These are phyloP conservation scores for Trichopus zeylanicus DNA, from an alignment of 116 monocot genomes.

Conservation along the genomic window DNA sequence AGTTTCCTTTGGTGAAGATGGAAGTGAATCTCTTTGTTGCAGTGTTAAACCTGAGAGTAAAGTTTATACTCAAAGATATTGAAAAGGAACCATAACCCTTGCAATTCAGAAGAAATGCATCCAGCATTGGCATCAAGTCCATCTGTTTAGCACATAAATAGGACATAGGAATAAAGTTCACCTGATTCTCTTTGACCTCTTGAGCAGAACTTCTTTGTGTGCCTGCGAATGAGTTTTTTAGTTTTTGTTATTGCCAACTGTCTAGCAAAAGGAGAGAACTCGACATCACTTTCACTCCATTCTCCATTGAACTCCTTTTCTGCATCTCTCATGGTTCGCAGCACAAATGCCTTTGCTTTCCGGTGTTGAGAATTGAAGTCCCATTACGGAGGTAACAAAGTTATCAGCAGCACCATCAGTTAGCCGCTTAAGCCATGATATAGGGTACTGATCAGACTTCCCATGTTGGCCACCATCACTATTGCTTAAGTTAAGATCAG, in stretches of 20 bases:
- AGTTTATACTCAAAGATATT: neutral
- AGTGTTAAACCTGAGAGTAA: conserved; percentile 29
- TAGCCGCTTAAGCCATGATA: conserved; percentile 61
- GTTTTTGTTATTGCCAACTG: conserved; percentile 90
- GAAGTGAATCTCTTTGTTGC: conserved; percentile 54
- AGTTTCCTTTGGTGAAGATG: conserved; percentile 70
- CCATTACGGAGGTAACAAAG: conserved; percentile 93
- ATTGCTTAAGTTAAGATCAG: conserved; percentile 72
- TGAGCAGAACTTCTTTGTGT: conserved; percentile 78
- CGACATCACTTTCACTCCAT: conserved; percentile 84
- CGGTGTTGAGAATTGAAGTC: conserved; percentile 95
- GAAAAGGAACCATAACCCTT: too few species aligned
- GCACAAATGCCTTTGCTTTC: conserved; percentile 81
- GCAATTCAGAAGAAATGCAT: too few species aligned
- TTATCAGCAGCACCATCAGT: conserved; percentile 96
- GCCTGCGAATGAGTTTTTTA: conserved; percentile 69
- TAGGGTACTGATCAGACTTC: conserved; percentile 64
- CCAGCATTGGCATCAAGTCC: neutral
- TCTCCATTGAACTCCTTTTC: conserved; percentile 66
- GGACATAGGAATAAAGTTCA: conserved; percentile 9
- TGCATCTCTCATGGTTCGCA: conserved; percentile 78
- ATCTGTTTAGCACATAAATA: neutral
- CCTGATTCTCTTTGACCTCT: conserved; percentile 76
- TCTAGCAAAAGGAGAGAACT: conserved; percentile 72
- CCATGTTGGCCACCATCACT: conserved; percentile 58